Evolutionary conservation across 768 basidiomycete genomes (phyloP).

Genomic region (Tremella mesenterica): DNA sequence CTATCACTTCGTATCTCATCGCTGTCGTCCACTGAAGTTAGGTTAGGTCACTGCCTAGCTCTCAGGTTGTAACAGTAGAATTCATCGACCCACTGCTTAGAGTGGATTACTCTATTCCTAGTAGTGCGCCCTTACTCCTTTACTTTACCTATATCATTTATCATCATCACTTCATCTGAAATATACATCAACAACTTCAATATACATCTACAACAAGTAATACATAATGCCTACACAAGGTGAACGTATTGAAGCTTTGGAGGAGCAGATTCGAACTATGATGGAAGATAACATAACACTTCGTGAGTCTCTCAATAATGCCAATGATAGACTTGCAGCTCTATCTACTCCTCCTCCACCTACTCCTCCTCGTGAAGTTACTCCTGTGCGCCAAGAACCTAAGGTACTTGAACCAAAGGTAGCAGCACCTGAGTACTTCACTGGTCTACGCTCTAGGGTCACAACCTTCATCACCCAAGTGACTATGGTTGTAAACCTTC

Average conservation of each 20-base stretch:
- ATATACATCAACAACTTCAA: neutral
- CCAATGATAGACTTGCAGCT: neutral
- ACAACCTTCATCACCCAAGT: too few species aligned
- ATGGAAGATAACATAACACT: neutral
- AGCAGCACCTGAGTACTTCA: neutral
- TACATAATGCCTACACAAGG: constrained; percentile 9
- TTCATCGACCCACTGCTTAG: neutral
- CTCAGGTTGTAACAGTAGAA: neutral
- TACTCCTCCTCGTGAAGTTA: too few species aligned
- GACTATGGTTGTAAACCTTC: neutral
- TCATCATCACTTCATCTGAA: too few species aligned
- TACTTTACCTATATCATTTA: too few species aligned
- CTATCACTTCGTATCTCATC: too few species aligned
- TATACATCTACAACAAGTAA: neutral
- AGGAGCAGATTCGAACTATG: neutral
- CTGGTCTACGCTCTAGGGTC: neutral
- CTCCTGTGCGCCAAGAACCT: too few species aligned
- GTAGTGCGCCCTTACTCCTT: neutral
- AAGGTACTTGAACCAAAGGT: neutral
- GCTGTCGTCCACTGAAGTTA: too few species aligned
- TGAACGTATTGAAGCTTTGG: constrained; percentile 7
- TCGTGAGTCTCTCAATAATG: neutral
- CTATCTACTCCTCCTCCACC: neutral
- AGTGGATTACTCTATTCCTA: neutral
- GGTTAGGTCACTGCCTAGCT: too few species aligned